Base-by-base conservation (phyloP, 768 basidiomycete genomes). In the Xerocomellus intermedius region DNA sequence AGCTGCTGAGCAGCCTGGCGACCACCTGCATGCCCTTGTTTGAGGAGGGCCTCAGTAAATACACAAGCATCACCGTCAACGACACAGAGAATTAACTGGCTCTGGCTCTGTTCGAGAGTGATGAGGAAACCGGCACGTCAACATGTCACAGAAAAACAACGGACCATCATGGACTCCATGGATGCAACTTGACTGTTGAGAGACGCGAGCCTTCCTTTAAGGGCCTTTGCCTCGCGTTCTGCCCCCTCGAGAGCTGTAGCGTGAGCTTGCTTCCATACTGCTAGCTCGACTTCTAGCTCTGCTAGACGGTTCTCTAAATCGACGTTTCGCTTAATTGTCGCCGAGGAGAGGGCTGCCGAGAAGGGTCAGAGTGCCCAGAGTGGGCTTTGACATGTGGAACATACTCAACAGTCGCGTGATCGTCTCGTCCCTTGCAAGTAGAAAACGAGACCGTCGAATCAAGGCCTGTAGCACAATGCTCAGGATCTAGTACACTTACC, bases 41-140 rank as follows among this genome's bases (percentile, higher is more conserved):
- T 66, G 38, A 91, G 71, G 54, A 86, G 76, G 19, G 81, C 73
- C 45, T 76, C 78, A 52, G 76, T 75, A 74, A 91, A 91, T 60
- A 89, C 72, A 58, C 82, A 82, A 45, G 82, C 80, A 66, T 89
- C 83, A 37, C 86, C 89, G 61, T 91, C 86, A 63, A 91, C 78
- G 59, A 87, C 80, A 64, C 87, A 88, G 60, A 89, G 78, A 55
- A 91, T 84, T 62, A 90, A 79, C 41, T 86, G 81, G 59, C 80
- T 78, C 70, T 84, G 82, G 60, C 76, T 81, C 84, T 87, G 69
- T 52, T 52, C 48, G 19, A 45, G 41, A 39, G 24, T 4, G 32
- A 56, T 4, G 28, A 39, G 59, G 52, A 63, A 44, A 52, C 41
- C 5, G 33, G 41, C 10, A 19, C 6, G 16, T 37, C 24, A 8